Percentiles rank a stretch among this genome's conserved stretches.
These are phyloP conservation scores for Trichoderma endophyticum DNA, from an alignment of 2,329 filamentous ascomycete genomes.

Conservation along the genomic window DNA sequence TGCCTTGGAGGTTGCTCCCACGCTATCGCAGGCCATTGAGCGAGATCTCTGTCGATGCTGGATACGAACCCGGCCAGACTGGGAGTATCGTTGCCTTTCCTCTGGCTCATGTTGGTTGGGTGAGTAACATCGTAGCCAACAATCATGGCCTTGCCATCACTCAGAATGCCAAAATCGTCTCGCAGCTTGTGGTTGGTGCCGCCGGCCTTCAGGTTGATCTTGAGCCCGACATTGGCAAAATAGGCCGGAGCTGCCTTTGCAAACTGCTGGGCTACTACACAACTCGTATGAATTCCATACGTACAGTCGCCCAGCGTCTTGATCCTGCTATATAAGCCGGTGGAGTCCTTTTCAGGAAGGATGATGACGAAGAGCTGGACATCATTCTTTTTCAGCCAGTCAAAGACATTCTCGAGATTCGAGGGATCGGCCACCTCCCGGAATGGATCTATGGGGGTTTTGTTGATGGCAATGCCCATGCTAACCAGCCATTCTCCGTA, in stretches of 20 bases:
- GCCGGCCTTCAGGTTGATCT: slow-evolving; percentile 77
- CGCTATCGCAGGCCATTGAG: slow-evolving; percentile 75
- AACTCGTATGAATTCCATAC: slow-evolving; percentile 67
- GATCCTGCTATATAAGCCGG: slow-evolving; percentile 59
- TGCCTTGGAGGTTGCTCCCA: slow-evolving; percentile 61
- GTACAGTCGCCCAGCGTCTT: slow-evolving; percentile 67
- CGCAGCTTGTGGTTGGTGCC: slow-evolving; percentile 67
- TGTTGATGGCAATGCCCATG: slow-evolving; percentile 41
- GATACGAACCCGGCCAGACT: slow-evolving; percentile 80
- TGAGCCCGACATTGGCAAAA: slow-evolving; percentile 69
- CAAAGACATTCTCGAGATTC: slow-evolving; percentile 33
- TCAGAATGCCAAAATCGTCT: slow-evolving; percentile 56
- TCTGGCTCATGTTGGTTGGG: slow-evolving; percentile 59
- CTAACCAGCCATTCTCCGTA: slow-evolving; percentile 39
- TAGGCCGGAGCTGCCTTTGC: slow-evolving; percentile 43
- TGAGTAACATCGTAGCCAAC: slow-evolving; percentile 89
- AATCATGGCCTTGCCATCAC: slow-evolving; percentile 73
- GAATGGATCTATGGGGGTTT: slow-evolving; percentile 18
- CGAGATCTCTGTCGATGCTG: slow-evolving; percentile 65
- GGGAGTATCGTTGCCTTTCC: slow-evolving; percentile 46
- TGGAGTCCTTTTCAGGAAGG: slow-evolving; percentile 49
- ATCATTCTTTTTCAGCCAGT: slow-evolving; percentile 28
- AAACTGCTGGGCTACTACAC: slow-evolving; percentile 48
- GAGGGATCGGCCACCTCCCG: slow-evolving; percentile 13
- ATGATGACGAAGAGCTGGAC: slow-evolving; percentile 59